phyloP scores from a whole-genome alignment of 108 stramenopile genomes.

The Fistulifera solaris region DNA sequence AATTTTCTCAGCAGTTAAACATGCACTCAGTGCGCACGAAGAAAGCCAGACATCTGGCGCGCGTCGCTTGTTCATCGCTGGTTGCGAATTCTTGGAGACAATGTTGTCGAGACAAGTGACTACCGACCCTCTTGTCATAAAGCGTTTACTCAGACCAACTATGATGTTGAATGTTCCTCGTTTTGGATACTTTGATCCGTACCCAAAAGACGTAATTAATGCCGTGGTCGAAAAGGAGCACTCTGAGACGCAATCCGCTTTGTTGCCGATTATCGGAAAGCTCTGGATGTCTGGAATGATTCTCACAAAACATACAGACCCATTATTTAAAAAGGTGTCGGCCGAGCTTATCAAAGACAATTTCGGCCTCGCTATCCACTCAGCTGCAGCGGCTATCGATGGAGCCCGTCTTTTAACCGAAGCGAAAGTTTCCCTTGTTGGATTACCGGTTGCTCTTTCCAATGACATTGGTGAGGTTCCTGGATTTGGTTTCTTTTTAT shows the following conservation, averaged over 20 bases:
- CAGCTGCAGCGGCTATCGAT: conserved; percentile 64
- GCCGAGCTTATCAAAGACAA: conserved; percentile 16
- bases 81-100: conserved; percentile 46
- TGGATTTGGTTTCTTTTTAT: conserved; percentile 6
- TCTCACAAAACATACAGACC: conserved; percentile 5
- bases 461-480: too few relatives aligned
- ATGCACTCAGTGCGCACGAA: conserved; percentile 38
- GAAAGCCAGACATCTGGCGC: conserved; percentile 27
- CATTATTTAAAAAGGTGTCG: conserved; percentile 1
- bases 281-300: conserved; percentile 38
- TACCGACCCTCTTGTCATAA: conserved; percentile 41
- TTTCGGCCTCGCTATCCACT: conserved; percentile 33
- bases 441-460: not conserved
- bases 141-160: conserved; percentile 49
- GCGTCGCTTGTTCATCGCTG: conserved; percentile 45
- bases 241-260: not conserved
- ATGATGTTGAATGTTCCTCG: not conserved
- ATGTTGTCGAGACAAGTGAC: conserved; percentile 38
- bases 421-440: conserved; percentile 14
- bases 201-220: not conserved
- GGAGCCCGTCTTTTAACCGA: conserved; percentile 38
- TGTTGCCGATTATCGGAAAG: conserved; percentile 22
- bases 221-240: not conserved
- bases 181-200: not conserved
- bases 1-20: conserved; percentile 63